Base-by-base conservation (phyloP, 2,329 filamentous ascomycete genomes). In the Paradendryphiella salina region DNA sequence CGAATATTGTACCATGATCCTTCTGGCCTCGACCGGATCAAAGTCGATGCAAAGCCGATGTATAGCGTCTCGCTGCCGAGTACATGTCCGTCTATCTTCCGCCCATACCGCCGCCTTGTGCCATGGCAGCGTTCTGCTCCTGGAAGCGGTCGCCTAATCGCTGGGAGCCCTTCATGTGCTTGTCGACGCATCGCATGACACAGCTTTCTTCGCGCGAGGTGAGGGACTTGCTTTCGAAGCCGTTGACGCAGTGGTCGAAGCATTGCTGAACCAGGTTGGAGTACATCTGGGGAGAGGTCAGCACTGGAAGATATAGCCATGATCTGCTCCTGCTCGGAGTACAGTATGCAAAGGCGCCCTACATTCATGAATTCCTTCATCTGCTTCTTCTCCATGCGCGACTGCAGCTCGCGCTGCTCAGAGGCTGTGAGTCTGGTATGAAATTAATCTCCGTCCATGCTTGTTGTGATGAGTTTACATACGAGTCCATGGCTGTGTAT, bases 331-430 rank as follows among this genome's bases (percentile, higher is more conserved):
- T 35, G 15, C 15, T 15, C 3, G 15, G 34, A 36, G n/a, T 31
- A n/a, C 18, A 10, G 26, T 10, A 14, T 31, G 31, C 8, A 10
- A 10, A 26, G 23, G 20, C 49, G 5, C 81, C 90, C 66, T 82
- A 97, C 94, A 69, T 85, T 89, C 87, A 97, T 96, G 74, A 99
- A 97, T 74, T 97, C 93, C 80, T 96, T 96, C 82, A 99, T 90
- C 79, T 99, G 94, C 79, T 94, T 95, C 79, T 89, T 89, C 81
- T 97, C 91, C 85, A 99, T 92, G 77, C 94, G 90, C 78, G 85
- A 79, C 77, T 96, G 88, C 73, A 99, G 88, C 82, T 94, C 90
- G 79, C 90, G 89, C 81, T 95, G 89, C 82, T 97, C 93, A 67
- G 85, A 76, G 67, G 82, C 73, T 64, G 84, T 89, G 73, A 96